Evolutionary conservation across 768 basidiomycete species (phyloP), one percentile per base, ranked within the genome.

Genomic region (Clavaria fumosa): DNA sequence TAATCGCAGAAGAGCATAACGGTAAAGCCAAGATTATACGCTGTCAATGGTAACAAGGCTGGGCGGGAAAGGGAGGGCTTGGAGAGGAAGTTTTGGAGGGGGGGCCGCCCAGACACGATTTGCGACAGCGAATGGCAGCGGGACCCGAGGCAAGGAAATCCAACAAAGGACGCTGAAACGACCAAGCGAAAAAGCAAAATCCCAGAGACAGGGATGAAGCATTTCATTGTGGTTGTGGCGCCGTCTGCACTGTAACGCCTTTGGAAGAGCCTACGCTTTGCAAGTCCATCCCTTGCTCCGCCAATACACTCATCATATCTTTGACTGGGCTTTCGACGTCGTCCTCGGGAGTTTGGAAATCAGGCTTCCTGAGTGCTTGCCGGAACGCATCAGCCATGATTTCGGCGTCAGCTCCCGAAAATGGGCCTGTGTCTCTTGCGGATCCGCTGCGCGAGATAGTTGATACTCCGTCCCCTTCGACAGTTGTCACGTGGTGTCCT

Each of bases 371-470:
- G 50, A 93, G 62, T 45, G 81, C 82, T 54, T 80, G 75, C 49
- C 89, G 67, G 60, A 91, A 93, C 4, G 89, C 89, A 60, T 86
- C 78, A 27, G 88, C 86, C 75, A 91, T 84, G 53, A 89, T 82
- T 26, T 83, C 84, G 37, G 89, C 89, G 56, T 93, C 88, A 15
- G 80, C 77, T 14, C 73, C 77, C 31, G 77, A 78, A 57, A 90
- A 79, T 7, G 75, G 78, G 7, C 71, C 81, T 30, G 72, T 62
- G 38, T 77, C 75, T n/a, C n/a, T n/a, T 33, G 67, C 62, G 27
- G 72, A 73, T 26, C 69, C 69, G 6, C 67, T 55, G 34, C 70
- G 64, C 21, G 78, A 80, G 33, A 75, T 71, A 5, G 73, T 75
- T 33, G 83, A 85, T 34, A 74, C 79, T 11, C 75, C 82, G 50